Base-by-base conservation (phyloP, 2,329 filamentous ascomycete genomes). In the Coccinonectria pachysandricola region DNA sequence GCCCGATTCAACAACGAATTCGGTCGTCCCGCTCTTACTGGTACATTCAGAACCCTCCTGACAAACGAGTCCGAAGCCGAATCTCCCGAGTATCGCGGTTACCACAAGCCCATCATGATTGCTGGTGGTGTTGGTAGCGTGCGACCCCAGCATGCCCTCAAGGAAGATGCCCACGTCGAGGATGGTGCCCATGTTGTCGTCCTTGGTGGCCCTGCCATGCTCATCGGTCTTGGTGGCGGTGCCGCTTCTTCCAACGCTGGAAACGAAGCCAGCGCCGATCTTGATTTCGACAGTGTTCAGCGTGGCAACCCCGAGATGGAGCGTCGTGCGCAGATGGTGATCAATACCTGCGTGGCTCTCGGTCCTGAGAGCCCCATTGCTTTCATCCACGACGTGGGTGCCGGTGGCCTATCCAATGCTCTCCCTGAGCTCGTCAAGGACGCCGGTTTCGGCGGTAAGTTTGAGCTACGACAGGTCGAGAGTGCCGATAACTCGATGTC, bases 81-180 rank as follows among this genome's bases (percentile, higher is more conserved):
- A 4, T 42, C 49, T 11, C 67, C 66, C 12, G 85, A 93, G 41
- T 71, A 84, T 48, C 72, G 88, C 42, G 91, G 91, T 13, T 98
- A 93, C 53, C 91, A 96, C 59, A 98, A 98, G 62, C 91, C 91
- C 7, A 95, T 94, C 54, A 93, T 95, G 84, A 85, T 98, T 59
- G 91, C 91, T 36, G 91, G 91, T 49, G 91, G 91, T 50, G 75
- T 96, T 18, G 91, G 91, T 24, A 94, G 83, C 5, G 88, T 96
- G 15, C 66, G 91, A 31, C 88, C 91, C 9, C 78, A 88, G 45
- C 83, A 94, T 49, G 88, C 91, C 3, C 66, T 95, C 32, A 98
- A 98, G 60, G 71, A 82, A 36, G 73, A 79, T 7, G 66, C 71
- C 8, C 66, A 83, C 36, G 91, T 98, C 11, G 77, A 78, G 27